These are phyloP conservation scores for Sphagnum fallax DNA, from an alignment of 228 moss, liverwort and hornwort species.

Conservation along the genomic window DNA sequence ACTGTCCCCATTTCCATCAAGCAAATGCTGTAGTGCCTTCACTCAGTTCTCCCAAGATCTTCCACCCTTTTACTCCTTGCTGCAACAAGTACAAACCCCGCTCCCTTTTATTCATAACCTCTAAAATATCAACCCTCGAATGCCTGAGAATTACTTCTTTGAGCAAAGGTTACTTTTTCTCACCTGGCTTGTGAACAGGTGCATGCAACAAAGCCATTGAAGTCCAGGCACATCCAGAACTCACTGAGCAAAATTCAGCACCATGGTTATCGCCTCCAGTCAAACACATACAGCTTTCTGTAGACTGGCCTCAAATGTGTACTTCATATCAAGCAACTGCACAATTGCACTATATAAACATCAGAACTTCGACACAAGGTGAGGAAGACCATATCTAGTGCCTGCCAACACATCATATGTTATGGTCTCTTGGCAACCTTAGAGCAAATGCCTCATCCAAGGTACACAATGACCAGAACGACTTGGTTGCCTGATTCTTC, in stretches of 20 bases:
- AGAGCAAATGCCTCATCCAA: not conserved
- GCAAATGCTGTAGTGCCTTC: slow-evolving; percentile 64
- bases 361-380: not conserved
- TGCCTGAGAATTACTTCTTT: no score
- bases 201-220: slow-evolving; percentile 55
- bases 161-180: no score
- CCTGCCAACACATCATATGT: not conserved
- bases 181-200: no score
- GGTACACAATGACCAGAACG: not conserved
- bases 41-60: slow-evolving; percentile 69
- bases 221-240: slow-evolving; percentile 93
- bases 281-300: slow-evolving; percentile 47
- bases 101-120: no score
- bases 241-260: slow-evolving; percentile 60
- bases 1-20: slow-evolving; percentile 66
- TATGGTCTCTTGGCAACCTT: not conserved
- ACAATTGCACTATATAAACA: slow-evolving; percentile 5
- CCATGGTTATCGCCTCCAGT: slow-evolving; percentile 60
- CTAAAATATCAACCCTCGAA: no score
- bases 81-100: slow-evolving; percentile 10
- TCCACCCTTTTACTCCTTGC: slow-evolving; percentile 30
- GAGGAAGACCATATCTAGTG: not conserved
- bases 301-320: slow-evolving; percentile 61
- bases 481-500: no score
- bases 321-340: slow-evolving; percentile 73